Base-by-base conservation (phyloP, 83 land plant genomes). In the Picea abies region DNA sequence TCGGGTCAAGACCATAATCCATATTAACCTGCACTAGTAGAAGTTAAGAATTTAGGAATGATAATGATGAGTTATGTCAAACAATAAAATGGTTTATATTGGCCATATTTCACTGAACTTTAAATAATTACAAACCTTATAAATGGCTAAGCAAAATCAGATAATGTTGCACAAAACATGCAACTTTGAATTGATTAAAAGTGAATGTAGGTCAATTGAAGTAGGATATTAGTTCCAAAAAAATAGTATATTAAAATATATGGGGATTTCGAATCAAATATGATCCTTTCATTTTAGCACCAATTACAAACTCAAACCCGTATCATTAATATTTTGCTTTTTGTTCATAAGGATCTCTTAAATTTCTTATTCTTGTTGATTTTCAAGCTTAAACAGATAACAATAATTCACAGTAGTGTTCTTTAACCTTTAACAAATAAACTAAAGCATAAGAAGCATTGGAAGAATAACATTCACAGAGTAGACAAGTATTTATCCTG, bases 1-100 rank as follows among this genome's bases (percentile, higher is more conserved):
- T 39, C 5, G 4, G 41, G 41, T 39, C 29, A 29, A 29, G 29
- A 97, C 98, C 99, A 29, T 29, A 29, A 29, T 29, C 29, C 29
- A 29, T 29, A 29, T 29, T 29, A 29, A 29, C 29, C 29, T 97
- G 89, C 82, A 84, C 65, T 10, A 47, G 19, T 60, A 73, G 39
- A 63, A 15, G 16, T 37, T 68, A 68, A 68, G 39, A 37, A 29
- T 17, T 4, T 25, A 37, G 71, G 35, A 68, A 68, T 41, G 44
- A 14, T 26, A 68, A 68, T 26, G 71, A 11, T 68, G 32, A 7
- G 20, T 6, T 39, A 52, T 71, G 8, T 41, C 23, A 39, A 71
- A 39, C 25, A 25, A 41, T 15, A 37, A 71, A 9, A 19, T 39
- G 47, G 5, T n/a, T 71, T 39, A 11, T 35, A 6, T 19, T 39